Base-by-base conservation (phyloP, 257 asterid species). In the Eustoma russellianum region DNA sequence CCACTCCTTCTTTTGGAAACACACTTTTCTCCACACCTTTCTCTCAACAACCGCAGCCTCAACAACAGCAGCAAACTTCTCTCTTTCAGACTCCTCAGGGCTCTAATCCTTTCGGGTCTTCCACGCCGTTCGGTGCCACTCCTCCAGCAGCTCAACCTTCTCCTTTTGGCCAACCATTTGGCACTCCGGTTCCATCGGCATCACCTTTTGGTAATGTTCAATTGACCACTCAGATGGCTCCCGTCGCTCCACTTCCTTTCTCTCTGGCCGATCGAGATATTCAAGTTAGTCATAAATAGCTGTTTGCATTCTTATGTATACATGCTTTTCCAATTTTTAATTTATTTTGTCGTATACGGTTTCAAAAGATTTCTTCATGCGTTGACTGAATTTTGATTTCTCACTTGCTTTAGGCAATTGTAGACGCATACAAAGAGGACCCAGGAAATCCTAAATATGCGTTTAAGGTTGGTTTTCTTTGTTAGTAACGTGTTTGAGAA, bases 161-260 rank as follows among this genome's bases (percentile, higher is more conserved):
- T 58, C 82, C 89, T 19, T 80, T 75, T 55, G 70, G 68, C 43
- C 79, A 73, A 58, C 6, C 64, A 6, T 46, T 65, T 73, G 68
- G 76, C 38, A 52, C 73, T 33, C 58, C 79, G 28, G 47, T 80
- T 13, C 60, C 66, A 48, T 51, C 79, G 18, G 45, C 80, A 14
- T 61, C 66, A 48, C 77, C 75, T 68, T 77, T 77, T 52, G 66
- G 74, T 69, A 86, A 79, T 69, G 72, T 81, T 66, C 99, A 85
- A 53, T 70, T 88, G 74, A 88, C 94, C 46, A 92, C 99, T 65
- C 97, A 88, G 78, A 92, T 92, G 99, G 99, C 99, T 53, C 95
- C 99, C 0, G 95, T 88, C 13, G 83, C 99, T 54, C 97, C 99
- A 17, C 83, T 88, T 16, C 92, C 95, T 3, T 79, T 85, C 64